These are phyloP conservation scores for Neurospora sp. DNA, from an alignment of 2,329 filamentous ascomycete genomes.

Conservation along the genomic window DNA sequence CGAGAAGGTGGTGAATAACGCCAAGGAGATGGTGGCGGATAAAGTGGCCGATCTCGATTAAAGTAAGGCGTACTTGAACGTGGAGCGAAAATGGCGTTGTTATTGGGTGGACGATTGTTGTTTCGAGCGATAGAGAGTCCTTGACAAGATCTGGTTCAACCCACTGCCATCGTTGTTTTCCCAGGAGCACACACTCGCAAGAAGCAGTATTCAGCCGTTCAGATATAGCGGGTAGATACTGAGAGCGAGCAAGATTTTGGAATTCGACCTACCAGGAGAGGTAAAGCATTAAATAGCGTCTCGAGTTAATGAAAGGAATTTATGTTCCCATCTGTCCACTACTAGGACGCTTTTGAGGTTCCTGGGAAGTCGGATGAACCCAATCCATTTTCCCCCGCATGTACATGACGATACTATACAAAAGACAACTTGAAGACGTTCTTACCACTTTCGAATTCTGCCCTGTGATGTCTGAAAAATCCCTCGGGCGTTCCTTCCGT, in stretches of 20 bases:
- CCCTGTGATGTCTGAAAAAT: background rate
- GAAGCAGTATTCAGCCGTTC: background rate
- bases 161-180: background rate
- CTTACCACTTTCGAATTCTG: background rate
- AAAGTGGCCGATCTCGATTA: constrained; percentile 44
- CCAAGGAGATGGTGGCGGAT: constrained; percentile 40
- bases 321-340: background rate
- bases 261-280: background rate
- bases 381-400: background rate
- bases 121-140: background rate
- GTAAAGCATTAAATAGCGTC: background rate
- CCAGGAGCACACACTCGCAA: background rate
- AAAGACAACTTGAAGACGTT: background rate
- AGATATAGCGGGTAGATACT: background rate
- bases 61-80: background rate
- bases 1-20: constrained; percentile 39
- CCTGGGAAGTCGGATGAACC: background rate
- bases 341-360: background rate
- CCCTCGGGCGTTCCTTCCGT: background rate
- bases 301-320: background rate
- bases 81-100: background rate
- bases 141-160: background rate
- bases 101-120: background rate
- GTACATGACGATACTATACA: background rate
- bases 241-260: background rate